Evolutionary conservation across 73 alveolate species (phyloP).

Genomic region (Durusdinium trenchii): DNA sequence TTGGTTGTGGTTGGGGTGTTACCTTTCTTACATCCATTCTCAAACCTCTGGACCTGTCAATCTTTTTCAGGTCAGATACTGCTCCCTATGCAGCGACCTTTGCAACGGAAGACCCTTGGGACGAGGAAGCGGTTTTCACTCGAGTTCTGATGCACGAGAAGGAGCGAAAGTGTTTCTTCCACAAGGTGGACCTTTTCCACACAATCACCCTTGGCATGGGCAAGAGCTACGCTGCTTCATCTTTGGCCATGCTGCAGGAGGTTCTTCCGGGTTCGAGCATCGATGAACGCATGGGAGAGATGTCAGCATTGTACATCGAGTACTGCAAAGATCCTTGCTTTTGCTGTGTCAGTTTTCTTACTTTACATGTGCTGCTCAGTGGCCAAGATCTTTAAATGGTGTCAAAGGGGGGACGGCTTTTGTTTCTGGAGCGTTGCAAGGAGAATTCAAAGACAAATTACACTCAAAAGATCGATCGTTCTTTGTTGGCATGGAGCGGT

Average conservation of each 20-base stretch:
- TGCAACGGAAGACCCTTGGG: not conserved
- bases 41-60: too few relatives aligned
- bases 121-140: not conserved
- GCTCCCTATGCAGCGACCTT: not conserved
- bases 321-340: slow-evolving; percentile 7
- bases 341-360: not conserved
- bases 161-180: not conserved
- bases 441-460: not conserved
- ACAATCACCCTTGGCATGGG: slow-evolving; percentile 10
- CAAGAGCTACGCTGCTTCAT: not conserved
- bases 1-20: not conserved
- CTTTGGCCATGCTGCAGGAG: not conserved
- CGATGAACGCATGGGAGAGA: not conserved
- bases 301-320: slow-evolving; percentile 5
- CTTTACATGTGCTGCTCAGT: not conserved
- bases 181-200: slow-evolving; percentile 51
- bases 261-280: not conserved
- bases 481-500: not conserved
- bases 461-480: not conserved
- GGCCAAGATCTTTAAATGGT: not conserved
- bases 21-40: not conserved
- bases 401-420: not conserved
- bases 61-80: not conserved
- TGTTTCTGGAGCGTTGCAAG: not conserved
- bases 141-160: not conserved